Base-by-base conservation (phyloP, 2,329 filamentous ascomycete species). In the Knoxdaviesia proteae region DNA sequence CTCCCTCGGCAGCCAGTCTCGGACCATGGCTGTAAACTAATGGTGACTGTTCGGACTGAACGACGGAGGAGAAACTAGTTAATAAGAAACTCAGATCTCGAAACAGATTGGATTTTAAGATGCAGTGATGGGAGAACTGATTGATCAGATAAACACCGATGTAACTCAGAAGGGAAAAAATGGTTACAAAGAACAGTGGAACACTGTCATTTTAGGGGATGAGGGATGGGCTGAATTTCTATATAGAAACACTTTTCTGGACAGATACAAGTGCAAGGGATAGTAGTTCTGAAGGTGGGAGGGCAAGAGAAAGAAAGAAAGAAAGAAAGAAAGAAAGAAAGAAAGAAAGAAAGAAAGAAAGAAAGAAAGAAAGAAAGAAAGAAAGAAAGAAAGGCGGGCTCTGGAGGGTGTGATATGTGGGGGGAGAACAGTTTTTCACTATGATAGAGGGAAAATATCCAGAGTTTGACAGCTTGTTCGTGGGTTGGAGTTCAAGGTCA, bases 331-430 rank as follows among this genome's bases (percentile, higher is more conserved):
- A 36, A 41, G 46, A 37, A 44, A 11, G 34, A 41, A 42, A 30
- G 37, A 38, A 40, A 45, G 46, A 44, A 40, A 44, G 40, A 36
- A 46, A 36, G 42, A 35, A 29, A 37, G 40, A 45, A 46, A 43
- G 39, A 45, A 42, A 46, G 45, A 35, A 44, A 29, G 33, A 42
- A 42, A 10, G 36, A 38, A 41, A 47, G 45, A 44, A 42, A 11
- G 33, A 41, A 36, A 41, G 9, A 11, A 36, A 36, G 11, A 3
- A 36, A 11, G 34, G 34, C 8, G 34, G 34, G 34, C 20, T 20
- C 20, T 20, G 20, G 20, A 20, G 20, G 20, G 20, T 20, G 20
- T 20, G 20, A 3, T 20, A 3, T 20, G 20, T 20, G 20, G 20
- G 20, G 20, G 20, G 20, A 20, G 20, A 20, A 20, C 20, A 20